Base-by-base conservation (phyloP, 169 alveolate species). In the Cryptosporidium xiaoi region DNA sequence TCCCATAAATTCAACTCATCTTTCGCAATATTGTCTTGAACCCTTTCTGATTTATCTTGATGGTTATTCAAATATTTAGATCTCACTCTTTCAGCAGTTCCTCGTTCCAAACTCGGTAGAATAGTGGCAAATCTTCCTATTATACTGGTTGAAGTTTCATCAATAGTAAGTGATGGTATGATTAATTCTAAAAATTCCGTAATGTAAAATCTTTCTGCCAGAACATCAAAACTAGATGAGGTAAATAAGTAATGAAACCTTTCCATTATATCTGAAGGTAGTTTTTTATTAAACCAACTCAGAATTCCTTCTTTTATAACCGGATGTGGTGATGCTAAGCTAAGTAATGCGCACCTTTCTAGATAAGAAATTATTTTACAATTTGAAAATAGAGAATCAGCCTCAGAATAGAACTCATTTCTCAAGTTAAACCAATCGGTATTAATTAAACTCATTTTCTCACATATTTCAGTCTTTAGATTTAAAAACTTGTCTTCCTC, bases 321-420 rank as follows among this genome's bases (percentile, higher is more conserved):
- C 7, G 87, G 87, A 27, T 77, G 87, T 4, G 87, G 87, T 0
- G 87, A 77, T 13, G 87, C 71, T 48, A 77, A 56, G 16, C 87
- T 64, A 58, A 77, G 29, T 34, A 77, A 27, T 24, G 87, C 87
- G 12, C 87, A 77, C 50, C 40, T 56, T 31, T 77, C 87, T 27
- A 77, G 64, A 44, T 60, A 56, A 1, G n/a, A 18, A 12, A 62
- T 15, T 5, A 40, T 13, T 56, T 44, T 77, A 10, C 34, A 31
- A 12, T 50, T 27, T 5, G 29, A 20, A 53, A 53, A 53, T 53
- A n/a, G 64, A 53, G 29, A 53, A n/a, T 53, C 64, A 7, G 29
- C 20, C 4, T 16, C 20, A 53, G 20, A n/a, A 6, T 53, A 16
- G 12, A 53, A n/a, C 20, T 53, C 29, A n/a, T 6, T n/a, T 6